Base-by-base conservation (phyloP, 1,284 basidiomycete species). In the Vanrija sp. region DNA sequence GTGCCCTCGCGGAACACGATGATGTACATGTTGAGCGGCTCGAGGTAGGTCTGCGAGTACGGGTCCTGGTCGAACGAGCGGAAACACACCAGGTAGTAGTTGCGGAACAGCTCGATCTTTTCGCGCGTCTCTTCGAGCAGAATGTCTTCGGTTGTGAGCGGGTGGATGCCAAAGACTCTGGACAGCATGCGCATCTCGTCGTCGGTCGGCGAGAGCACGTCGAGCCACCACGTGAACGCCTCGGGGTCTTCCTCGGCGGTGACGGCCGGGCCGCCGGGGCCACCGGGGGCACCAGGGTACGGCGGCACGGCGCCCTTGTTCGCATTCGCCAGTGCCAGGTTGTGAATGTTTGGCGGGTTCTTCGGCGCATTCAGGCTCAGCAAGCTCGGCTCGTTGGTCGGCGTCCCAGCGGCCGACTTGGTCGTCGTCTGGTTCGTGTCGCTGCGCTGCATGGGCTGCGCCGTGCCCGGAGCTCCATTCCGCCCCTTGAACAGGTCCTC, bases 11-110 rank as follows among this genome's bases (percentile, higher is more conserved):
- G 83, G 79, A 98, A 98, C 39, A 99, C 96, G 67, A 98, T 89
- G 69, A 98, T 96, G 78, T 98, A 99, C 93, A 98, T 98, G 79
- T 99, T 98, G 57, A 98, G 80, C 25, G 96, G 96, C 75, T 99
- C 95, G 48, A 99, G 84, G 73, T 98, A 89, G 0, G 93, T 98
- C 9, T 95, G 93, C 66, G 89, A 93, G 78, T 98, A 98, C 15
- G 86, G 89, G 75, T 98, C 95, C 79, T 99, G 96, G 77, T 99
- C 96, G 78, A 99, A 98, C 57, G 91, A 90, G 58, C 96, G 87
- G 82, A 98, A 99, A 83, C 95, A 98, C 60, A 98, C 96, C 47
- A 99, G 85, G 73, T 98, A 98, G 75, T 99, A 99, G 74, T 96
- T 97, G 53, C 94, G 82, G 83, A 98, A 98, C 18, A 99, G 83